Evolutionary conservation across 2,329 filamentous ascomycete genomes (phyloP), one percentile per base, ranked within the genome.

Genomic region (Claviceps citrina): DNA sequence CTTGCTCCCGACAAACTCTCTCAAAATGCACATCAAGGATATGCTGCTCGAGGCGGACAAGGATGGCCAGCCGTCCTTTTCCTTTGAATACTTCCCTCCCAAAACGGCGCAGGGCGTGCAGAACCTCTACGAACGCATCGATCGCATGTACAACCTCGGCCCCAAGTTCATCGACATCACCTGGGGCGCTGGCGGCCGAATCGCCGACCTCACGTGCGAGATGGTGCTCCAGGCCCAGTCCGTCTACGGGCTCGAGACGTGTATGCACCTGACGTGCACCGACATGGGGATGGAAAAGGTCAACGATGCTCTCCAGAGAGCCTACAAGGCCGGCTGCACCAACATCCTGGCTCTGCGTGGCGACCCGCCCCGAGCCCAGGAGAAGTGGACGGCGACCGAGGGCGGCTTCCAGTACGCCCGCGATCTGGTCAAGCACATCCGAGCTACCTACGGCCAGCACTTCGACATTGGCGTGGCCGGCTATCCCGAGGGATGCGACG

Each of bases 51-150:
- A 89, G 52, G 79, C 87, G 62, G 77, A 86, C 63, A 73, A 74
- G 65, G 76, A 79, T 54, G 77, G 78, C 58, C 75, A 81, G 54
- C 81, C 87, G 43, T 91, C 86, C 57, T 95, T 95, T 70, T 98
- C 91, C 44, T 98, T 98, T 68, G 91, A 98, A 63, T 98, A 94
- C 71, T 98, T 98, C 65, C 91, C 91, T 38, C 91, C 91, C 30
- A 98, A 98, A 68, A 98, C 91, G 7, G 82, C 84, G 9, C 84
- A 91, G 65, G 91, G 91, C 71, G 89, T 98, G 10, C 91, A 98
- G 66, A 98, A 98, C 61, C 78, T 98, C 43, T 98, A 98, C 70
- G 91, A 98, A 53, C 84, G 91, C 51, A 96, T 98, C 84, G 91
- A 98, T 64, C 86, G 87, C 64, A 98, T 98, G 91, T 86, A 94